These are phyloP conservation scores for Collariella sp. DNA, from an alignment of 495 filamentous ascomycete genomes.

Conservation along the genomic window DNA sequence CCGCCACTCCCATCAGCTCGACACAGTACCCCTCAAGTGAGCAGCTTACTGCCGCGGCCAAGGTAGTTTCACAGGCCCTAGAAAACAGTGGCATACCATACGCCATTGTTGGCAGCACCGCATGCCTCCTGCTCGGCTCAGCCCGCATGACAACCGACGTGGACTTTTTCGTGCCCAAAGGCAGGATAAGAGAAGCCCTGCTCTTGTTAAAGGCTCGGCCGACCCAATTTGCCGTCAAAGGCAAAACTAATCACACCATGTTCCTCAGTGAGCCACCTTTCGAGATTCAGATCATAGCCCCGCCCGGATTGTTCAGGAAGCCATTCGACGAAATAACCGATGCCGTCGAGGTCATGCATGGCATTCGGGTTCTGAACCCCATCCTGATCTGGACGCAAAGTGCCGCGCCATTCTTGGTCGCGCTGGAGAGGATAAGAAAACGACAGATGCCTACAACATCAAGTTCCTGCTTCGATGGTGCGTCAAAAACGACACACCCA, in stretches of 20 bases:
- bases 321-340: conserved; percentile 2
- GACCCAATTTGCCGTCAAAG: background rate
- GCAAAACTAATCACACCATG: background rate
- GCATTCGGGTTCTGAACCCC: background rate
- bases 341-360: background rate
- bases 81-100: background rate
- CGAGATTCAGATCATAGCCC: conserved; percentile 1
- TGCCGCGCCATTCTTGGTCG: background rate
- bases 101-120: background rate
- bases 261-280: background rate
- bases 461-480: background rate
- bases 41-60: background rate
- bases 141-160: background rate
- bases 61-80: background rate
- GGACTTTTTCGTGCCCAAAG: conserved; percentile 1
- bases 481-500: background rate
- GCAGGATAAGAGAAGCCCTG: background rate
- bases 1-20: background rate
- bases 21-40: background rate
- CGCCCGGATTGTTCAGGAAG: background rate
- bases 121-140: background rate
- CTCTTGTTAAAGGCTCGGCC: background rate
- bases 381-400: background rate
- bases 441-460: background rate
- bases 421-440: background rate